Base-by-base conservation (phyloP, 2,329 filamentous ascomycete genomes). In the Chaetomium strumarium region DNA sequence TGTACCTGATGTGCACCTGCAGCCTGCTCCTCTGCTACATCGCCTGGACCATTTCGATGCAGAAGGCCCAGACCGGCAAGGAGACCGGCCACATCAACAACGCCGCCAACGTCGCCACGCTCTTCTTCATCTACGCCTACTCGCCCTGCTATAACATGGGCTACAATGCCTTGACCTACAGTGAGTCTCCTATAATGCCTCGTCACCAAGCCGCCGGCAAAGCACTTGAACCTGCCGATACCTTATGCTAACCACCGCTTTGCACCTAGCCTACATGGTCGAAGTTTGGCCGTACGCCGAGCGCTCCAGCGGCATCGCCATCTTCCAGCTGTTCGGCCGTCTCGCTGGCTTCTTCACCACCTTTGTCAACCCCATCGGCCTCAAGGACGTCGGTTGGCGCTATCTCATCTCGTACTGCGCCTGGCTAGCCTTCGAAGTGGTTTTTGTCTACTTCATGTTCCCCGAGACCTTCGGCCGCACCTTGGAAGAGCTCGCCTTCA, bases 121-220 rank as follows among this genome's bases (percentile, higher is more conserved):
- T 85, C 31, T 75, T 83, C 65, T 84, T 81, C 64, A 79, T 78
- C 60, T 84, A 80, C 56, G 68, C 73, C 8, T 84, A 81, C 64
- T 73, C 73, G 6, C 78, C 79, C 1, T 72, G 69, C 60, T 85
- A 84, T 64, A 83, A 84, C 60, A 73, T 84, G 50, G 81, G 80
- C 6, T 81, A 84, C 64, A 84, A 85, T 60, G 78, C 81, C 16
- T 68, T 85, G 47, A 82, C 80, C 1, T 83, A 83, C 64, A 83
- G 74, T 76, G 62, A 67, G 73, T 46, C 40, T 1, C 37, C 29
- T 5, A 4, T 7, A 24, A 24, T 4, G 4, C 10, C 5, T 19
- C 14, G 7, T 9, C n/a, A n/a, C n/a, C n/a, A n/a, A n/a, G n/a
- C n/a, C n/a, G n/a, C n/a, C n/a, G n/a, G n/a, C n/a, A n/a, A n/a